Conservation (phyloP, 345 rosid species). For the Laguncularia racemosa region DNA sequence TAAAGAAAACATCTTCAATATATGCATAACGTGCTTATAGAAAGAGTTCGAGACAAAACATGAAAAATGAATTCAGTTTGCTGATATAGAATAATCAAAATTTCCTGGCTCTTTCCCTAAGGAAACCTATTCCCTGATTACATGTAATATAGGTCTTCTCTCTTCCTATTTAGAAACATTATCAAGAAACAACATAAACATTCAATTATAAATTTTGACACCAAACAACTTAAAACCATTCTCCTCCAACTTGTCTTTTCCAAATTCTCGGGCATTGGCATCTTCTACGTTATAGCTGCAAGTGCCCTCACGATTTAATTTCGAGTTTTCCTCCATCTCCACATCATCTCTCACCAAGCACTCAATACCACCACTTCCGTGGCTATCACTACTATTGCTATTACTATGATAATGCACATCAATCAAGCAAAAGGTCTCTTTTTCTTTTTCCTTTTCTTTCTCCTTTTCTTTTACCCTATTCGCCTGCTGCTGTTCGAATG, state of each 20-base stretch:
- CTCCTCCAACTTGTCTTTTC: conserved; percentile 13
- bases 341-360: not conserved
- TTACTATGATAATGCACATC: conserved; percentile 6
- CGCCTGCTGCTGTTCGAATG: conserved; percentile 13
- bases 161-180: too few species aligned
- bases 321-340: conserved; percentile 2
- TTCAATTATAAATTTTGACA: conserved; percentile 9
- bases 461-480: not conserved
- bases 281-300: not conserved
- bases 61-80: too few species aligned
- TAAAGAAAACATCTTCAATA: too few species aligned
- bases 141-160: too few species aligned
- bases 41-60: too few species aligned
- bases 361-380: not conserved
- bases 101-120: too few species aligned
- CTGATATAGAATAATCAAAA: too few species aligned
- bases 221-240: conserved; percentile 13
- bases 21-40: too few species aligned
- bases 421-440: conserved; percentile 5
- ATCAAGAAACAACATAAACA: too few species aligned
- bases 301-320: not conserved
- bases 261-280: conserved; percentile 7
- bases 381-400: not conserved
- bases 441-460: not conserved
- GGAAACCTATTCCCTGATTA: too few species aligned